Conservation (phyloP, 2,329 filamentous ascomycete genomes). For the Fonsecaea erecta region DNA sequence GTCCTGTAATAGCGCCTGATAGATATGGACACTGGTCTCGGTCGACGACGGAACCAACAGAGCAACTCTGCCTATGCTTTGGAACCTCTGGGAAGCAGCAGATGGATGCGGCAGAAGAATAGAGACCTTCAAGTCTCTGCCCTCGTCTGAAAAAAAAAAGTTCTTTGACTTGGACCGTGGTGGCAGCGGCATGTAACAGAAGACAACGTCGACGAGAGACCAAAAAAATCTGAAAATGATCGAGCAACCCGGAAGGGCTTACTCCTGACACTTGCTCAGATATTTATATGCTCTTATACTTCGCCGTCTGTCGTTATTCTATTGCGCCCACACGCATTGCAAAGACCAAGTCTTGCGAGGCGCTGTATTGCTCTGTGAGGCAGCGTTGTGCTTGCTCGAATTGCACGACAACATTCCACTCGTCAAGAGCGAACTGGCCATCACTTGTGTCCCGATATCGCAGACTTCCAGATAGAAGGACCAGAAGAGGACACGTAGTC, state of each 20-base stretch:
- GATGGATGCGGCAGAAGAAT: background rate
- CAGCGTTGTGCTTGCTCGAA: background rate
- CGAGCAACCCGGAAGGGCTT: background rate
- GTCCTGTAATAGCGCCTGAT: background rate
- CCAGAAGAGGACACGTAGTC: background rate
- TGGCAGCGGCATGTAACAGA: background rate
- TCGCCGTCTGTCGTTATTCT: background rate
- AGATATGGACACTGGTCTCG: background rate
- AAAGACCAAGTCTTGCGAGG: background rate
- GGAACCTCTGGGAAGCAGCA: background rate
- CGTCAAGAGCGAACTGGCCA: too few species aligned
- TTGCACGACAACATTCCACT: background rate
- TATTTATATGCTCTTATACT: background rate
- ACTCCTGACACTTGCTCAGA: background rate
- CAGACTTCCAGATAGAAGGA: background rate
- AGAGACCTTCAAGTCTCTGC: background rate
- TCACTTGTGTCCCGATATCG: too few species aligned
- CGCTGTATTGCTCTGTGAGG: background rate
- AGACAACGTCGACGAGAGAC: background rate
- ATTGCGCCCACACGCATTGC: background rate
- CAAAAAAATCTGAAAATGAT: background rate
- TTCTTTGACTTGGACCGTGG: background rate
- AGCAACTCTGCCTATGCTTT: background rate
- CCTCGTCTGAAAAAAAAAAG: background rate
- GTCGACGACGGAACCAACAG: background rate